Evolutionary conservation across 2,329 filamentous ascomycete genomes (phyloP), one percentile per base, ranked within the genome.

Genomic region (Stagonosporopsis cucurbitacearum): DNA sequence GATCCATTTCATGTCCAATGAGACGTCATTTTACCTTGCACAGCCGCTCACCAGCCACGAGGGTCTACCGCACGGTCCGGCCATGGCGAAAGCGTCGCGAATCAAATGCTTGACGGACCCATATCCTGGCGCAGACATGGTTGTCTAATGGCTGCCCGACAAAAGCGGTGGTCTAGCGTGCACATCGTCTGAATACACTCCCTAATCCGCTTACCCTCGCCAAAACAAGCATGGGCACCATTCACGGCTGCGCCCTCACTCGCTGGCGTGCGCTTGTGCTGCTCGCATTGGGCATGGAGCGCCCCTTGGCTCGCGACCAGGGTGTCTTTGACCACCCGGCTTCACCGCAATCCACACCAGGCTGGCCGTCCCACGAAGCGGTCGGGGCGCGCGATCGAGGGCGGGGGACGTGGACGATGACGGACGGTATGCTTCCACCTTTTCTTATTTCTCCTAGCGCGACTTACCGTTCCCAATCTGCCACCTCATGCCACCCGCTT

Each of bases 371-470:
- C 69, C 65, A 63, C 59, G 57, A 57, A 59, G 65, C 62, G 62
- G 64, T 68, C 73, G 73, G 73, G 56, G 73, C 71, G 71, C 71
- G 73, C 73, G 72, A 76, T 72, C 62, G 58, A 68, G 69, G 26
- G 71, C 70, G 69, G 72, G 69, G 65, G 64, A 5, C 58, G 62
- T 64, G 59, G 61, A 60, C 59, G 41, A 67, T 64, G 66, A 65
- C 65, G 51, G 64, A 50, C 69, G 65, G 65, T 68, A 66, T 52
- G 42, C 61, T 66, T 48, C 60, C 53, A 57, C 57, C 62, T 66
- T 69, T 70, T 71, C 63, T 71, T 72, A 68, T 67, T 72, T 73
- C 48, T 72, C 69, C 70, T 75, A 75, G 73, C 71, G 69, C 58
- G 30, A 64, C 68, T 71, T 64, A 69, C 69, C 69, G 68, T 69